These are phyloP conservation scores for Carex pumila DNA, from an alignment of 176 grass and related monocot species.

Conservation along the genomic window DNA sequence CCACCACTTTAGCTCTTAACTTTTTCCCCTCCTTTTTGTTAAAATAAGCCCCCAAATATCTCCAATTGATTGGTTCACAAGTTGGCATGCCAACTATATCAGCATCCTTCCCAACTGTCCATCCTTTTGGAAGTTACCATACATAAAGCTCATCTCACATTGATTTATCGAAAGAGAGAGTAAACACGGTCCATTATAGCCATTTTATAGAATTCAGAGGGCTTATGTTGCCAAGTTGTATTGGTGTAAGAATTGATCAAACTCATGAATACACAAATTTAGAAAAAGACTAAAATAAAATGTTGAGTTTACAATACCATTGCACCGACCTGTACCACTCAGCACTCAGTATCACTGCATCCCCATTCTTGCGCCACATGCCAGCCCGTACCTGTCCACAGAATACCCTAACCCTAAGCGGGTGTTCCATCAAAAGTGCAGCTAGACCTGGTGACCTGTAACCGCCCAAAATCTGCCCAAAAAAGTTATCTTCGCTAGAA, in stretches of 20 bases:
- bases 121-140: not conserved
- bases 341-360: slow-evolving; percentile 66
- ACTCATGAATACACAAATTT: slow-evolving; percentile 15
- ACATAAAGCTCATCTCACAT: not conserved
- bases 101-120: not conserved
- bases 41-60: not conserved
- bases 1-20: not conserved
- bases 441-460: slow-evolving; percentile 61
- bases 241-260: not conserved
- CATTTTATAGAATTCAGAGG: not conserved
- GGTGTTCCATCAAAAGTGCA: slow-evolving; percentile 96
- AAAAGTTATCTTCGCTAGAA: slow-evolving; percentile 49
- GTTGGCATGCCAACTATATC: not conserved
- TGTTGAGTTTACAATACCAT: slow-evolving; percentile 58
- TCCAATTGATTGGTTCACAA: not conserved
- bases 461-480: slow-evolving; percentile 45
- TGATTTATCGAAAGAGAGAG: not conserved
- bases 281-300: slow-evolving; percentile 10
- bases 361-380: slow-evolving; percentile 98
- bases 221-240: not conserved
- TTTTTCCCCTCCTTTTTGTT: not conserved
- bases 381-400: slow-evolving; percentile 92
- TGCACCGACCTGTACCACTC: slow-evolving; percentile 87
- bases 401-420: slow-evolving; percentile 83
- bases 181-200: not conserved